These are phyloP conservation scores for Penicillium janthinellum DNA, from an alignment of 2,329 filamentous ascomycete species.

Conservation along the genomic window DNA sequence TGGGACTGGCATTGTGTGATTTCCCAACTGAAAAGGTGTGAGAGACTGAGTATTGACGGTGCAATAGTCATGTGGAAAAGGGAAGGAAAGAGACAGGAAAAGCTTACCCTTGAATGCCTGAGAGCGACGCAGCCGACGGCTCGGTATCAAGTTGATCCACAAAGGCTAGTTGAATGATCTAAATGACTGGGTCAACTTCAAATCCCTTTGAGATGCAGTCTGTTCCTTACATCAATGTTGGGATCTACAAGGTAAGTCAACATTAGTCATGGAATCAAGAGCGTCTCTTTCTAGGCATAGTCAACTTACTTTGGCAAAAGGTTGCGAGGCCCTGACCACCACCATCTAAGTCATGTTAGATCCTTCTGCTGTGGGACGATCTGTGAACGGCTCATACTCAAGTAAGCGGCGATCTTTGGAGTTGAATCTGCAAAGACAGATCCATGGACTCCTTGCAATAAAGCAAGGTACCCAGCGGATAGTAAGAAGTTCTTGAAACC, in stretches of 20 bases:
- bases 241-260: not conserved
- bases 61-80: too few species aligned
- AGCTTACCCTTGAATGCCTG: not conserved
- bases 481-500: not conserved
- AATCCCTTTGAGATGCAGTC: not conserved
- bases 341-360: conserved; percentile 1
- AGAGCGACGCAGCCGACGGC: not conserved
- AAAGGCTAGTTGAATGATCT: conserved; percentile 3
- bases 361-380: not conserved
- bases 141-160: not conserved
- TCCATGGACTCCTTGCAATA: not conserved
- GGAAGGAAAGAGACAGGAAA: too few species aligned
- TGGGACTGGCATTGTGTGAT: conserved; percentile 13
- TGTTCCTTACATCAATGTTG: conserved; percentile 1
- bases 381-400: not conserved
- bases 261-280: not conserved
- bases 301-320: not conserved
- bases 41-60: not conserved
- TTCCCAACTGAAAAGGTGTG: not conserved
- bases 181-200: not conserved
- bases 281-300: not conserved
- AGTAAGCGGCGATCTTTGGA: conserved; percentile 1
- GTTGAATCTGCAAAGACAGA: conserved; percentile 1
- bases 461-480: not conserved
- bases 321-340: not conserved